Evolutionary conservation across 1,139 yeast species (phyloP), one percentile per base, ranked within the genome.

Genomic region (Debaryomyces singareniensis): DNA sequence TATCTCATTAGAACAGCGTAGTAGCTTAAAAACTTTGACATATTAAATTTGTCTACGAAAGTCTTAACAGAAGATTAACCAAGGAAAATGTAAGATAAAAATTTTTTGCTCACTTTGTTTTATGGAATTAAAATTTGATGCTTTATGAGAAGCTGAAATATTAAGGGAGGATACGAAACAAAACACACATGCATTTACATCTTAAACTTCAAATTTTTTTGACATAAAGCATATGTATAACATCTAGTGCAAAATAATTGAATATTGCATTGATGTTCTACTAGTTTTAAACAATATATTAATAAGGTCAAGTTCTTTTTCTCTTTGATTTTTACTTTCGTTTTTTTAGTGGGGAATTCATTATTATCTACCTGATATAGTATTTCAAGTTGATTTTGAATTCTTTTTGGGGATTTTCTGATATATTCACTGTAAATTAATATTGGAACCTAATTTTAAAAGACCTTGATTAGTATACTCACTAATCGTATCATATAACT

Each of bases 121-220:
- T 7, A 7, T 18, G 21, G 7, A 7, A 7, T 18, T 18, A 18
- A 18, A 18, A 18, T 18, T 18, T 18, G 7, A 18, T 7, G 21
- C n/a, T 18, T 7, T 7, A 18, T 7, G 21, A 7, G 9, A 18
- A n/a, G 21, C 9, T 18, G 21, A 18, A 7, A n/a, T 7, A 7
- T 18, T 18, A 18, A 18, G 21, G 21, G 21, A 18, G 21, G 21
- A 18, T n/a, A 18, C n/a, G 21, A 18, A n/a, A 18, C 7, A 18
- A 18, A 18, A n/a, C n/a, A 18, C 7, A 18, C 9, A 18, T 18
- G 9, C 9, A 7, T 18, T 7, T 18, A 7, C 9, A 18, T 7
- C n/a, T n/a, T 18, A 18, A 18, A 7, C n/a, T 18, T 18, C n/a
- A 7, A 18, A n/a, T 18, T 18, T 18, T 18, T 7, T 18, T 7